Base-by-base conservation (phyloP, 139 green algal genomes). In the Picochlorum sp. region DNA sequence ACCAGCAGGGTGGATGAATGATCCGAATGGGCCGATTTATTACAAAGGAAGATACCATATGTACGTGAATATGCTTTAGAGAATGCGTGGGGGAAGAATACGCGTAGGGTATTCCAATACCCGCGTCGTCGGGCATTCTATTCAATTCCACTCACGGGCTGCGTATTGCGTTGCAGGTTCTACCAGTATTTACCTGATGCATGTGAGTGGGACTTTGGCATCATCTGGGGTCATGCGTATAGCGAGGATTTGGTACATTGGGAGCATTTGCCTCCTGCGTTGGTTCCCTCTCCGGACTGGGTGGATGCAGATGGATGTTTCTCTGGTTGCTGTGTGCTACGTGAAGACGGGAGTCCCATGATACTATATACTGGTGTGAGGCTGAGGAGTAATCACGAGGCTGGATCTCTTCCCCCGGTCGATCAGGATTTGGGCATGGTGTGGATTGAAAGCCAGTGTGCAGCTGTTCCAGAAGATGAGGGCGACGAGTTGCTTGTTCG, bases 231-330 rank as follows among this genome's bases (percentile, higher is more conserved):
- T 47, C 88, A 95, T 62, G 77, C 78, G 1, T 77, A 86, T 18
- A 87, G 73, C 65, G 56, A 79, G 26, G 82, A 89, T 54, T 69
- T 92, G 38, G 82, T 88, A 7, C 69, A 70, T 59, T 95, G 88
- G 88, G 57, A 77, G 57, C 79, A 88, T 55, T 60, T 89, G 54
- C 80, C 85, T 14, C 75, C 76, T 16, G 86, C 86, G n/a, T 63
- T 95, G 14, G 54, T 78, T 58, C 88, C 88, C 23, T 89, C 74
- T 2, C 75, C 76, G 7, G 81, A 79, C 28, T 66, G 79, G 28
- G 47, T 71, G 3, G 88, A 95, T 71, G 77, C 86, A 7, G 85
- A 90, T 38, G 88, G 88, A 23, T 95, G 88, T 71, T 95, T 91
- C 69, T 88, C 78, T 24, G 88, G 86, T 21, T 90, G 81, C 69